phyloP scores from a whole-genome alignment of 2,329 filamentous ascomycete species.

The Monilinia vaccinii-corymbosi region DNA sequence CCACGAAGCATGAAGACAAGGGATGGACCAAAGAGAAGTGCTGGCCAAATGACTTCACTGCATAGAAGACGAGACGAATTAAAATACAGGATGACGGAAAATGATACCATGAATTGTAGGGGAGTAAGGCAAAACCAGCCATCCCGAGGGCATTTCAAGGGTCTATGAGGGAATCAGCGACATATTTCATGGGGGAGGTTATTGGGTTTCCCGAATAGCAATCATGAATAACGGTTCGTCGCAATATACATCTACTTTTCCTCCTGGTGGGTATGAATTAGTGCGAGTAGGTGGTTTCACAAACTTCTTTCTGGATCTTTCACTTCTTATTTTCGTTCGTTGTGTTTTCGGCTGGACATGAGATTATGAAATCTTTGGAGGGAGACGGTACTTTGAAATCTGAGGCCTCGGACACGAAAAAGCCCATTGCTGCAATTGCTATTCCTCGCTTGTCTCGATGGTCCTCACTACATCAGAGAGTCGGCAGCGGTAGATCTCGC shows the following conservation, averaged over 20 bases:
- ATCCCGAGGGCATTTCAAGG: constrained; percentile 3
- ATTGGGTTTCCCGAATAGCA: background rate
- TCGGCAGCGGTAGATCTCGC: too few species aligned
- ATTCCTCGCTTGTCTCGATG: background rate
- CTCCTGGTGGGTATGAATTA: background rate
- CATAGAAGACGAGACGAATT: background rate
- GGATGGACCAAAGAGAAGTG: constrained; percentile 49
- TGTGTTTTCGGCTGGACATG: background rate
- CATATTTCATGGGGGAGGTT: background rate
- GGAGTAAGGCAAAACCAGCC: constrained; percentile 4
- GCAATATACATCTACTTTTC: background rate
- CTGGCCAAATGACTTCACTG: constrained; percentile 42
- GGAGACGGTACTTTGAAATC: background rate
- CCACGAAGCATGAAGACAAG: constrained; percentile 40
- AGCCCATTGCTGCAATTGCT: background rate
- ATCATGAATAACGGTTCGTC: constrained; percentile 1
- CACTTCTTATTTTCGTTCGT: background rate
- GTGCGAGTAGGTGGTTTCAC: background rate
- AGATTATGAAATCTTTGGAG: background rate
- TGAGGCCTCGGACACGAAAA: background rate
- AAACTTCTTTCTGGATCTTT: background rate
- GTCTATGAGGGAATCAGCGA: background rate
- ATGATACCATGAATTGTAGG: constrained; percentile 6
- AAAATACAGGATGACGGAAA: background rate
- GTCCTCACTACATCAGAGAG: background rate